Evolutionary conservation across 108 stramenopile genomes (phyloP), one percentile per base, ranked within the genome.

Genomic region (Epipyxis sp.): DNA sequence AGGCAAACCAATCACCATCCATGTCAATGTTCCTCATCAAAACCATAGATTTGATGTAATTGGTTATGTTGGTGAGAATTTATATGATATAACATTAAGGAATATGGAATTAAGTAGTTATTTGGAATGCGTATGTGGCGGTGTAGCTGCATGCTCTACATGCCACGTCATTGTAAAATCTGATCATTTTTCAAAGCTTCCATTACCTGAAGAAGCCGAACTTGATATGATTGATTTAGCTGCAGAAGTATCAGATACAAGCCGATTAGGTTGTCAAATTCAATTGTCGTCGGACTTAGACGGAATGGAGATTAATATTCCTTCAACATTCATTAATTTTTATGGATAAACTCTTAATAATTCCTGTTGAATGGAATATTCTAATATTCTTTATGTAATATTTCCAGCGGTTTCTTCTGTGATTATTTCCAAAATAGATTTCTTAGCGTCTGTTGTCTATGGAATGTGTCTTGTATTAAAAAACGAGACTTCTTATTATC

Each of bases 321-420:
- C 91, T 1, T 78, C 83, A 6, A 95, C 95, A 37, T 96, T 94
- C 25, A 85, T 95, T 46, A 97, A 96, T 85, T 96, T 96, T 80
- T 98, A 98, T 78, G 97, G n/a, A n/a, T n/a, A n/a, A n/a, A n/a
- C n/a, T n/a, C n/a, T n/a, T n/a, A n/a, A n/a, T n/a, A n/a, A n/a
- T n/a, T n/a, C n/a, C n/a, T n/a, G n/a, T n/a, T n/a, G n/a, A n/a
- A n/a, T n/a, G n/a, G n/a, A n/a, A n/a, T n/a, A n/a, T n/a, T n/a
- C n/a, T n/a, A n/a, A n/a, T n/a, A n/a, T n/a, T n/a, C n/a, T n/a
- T n/a, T n/a, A n/a, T n/a, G n/a, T n/a, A n/a, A n/a, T n/a, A n/a
- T n/a, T n/a, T n/a, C n/a, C n/a, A n/a, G n/a, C n/a, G n/a, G n/a
- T n/a, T n/a, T n/a, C n/a, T n/a, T n/a, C n/a, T n/a, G n/a, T n/a